Conservation (phyloP, 2,329 filamentous ascomycete species). For the Balansia obtecta region DNA sequence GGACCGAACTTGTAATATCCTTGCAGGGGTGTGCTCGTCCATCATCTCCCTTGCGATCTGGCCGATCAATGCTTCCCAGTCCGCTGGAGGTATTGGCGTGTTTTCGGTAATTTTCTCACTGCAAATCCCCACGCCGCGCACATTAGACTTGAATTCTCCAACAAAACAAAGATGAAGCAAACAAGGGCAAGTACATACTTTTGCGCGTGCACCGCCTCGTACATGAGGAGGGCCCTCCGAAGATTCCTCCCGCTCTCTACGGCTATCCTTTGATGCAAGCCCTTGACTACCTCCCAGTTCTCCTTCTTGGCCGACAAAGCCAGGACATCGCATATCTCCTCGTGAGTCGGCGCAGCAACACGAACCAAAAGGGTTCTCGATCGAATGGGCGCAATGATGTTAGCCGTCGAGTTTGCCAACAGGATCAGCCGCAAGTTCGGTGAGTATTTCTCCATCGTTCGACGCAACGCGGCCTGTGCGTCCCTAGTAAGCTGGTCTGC, state of each 20-base stretch:
- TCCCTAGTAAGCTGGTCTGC: constrained; percentile 89
- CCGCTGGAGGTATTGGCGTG: constrained; percentile 84
- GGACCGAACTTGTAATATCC: constrained; percentile 76
- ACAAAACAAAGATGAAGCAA: background rate
- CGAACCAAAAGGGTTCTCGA: constrained; percentile 83
- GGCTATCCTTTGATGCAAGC: constrained; percentile 73
- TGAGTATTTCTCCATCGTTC: constrained; percentile 99
- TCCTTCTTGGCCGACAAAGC: constrained; percentile 62
- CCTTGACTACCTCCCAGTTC: constrained; percentile 64
- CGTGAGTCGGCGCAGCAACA: constrained; percentile 77
- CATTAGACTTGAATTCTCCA: constrained; percentile 15
- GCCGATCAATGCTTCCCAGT: constrained; percentile 88
- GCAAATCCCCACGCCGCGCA: constrained; percentile 4
- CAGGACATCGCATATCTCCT: constrained; percentile 72
- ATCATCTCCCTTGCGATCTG: constrained; percentile 90
- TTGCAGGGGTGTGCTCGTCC: constrained; percentile 79
- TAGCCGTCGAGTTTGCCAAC: constrained; percentile 89
- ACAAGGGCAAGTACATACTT: constrained; percentile 49
- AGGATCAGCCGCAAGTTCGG: constrained; percentile 87
- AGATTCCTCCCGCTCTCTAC: constrained; percentile 85
- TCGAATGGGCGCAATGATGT: constrained; percentile 97
- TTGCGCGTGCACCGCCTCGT: constrained; percentile 91
- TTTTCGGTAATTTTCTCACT: constrained; percentile 84
- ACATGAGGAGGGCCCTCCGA: constrained; percentile 85
- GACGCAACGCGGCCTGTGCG: constrained; percentile 83